These are phyloP conservation scores for Lepiota venenata DNA, from an alignment of 768 basidiomycete species.

Conservation along the genomic window DNA sequence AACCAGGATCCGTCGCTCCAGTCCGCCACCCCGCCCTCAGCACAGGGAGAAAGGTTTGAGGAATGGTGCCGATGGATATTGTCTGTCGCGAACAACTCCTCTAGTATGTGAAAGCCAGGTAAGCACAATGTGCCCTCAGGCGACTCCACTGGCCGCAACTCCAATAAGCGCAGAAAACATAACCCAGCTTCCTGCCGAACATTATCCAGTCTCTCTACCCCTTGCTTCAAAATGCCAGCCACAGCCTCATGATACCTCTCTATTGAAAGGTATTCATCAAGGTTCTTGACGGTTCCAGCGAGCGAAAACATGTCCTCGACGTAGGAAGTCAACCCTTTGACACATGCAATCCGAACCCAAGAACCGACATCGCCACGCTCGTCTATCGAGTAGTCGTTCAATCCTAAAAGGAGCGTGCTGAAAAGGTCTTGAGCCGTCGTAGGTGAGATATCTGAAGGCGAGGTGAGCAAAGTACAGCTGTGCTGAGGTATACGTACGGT, in stretches of 20 bases:
- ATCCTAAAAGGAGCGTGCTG: conserved; percentile 58
- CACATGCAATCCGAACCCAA: conserved; percentile 83
- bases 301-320: conserved; percentile 47
- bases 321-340: conserved; percentile 58
- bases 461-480: conserved; percentile 10
- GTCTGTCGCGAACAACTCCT: conserved; percentile 52
- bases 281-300: conserved; percentile 37
- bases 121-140: conserved; percentile 49
- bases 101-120: conserved; percentile 42
- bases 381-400: conserved; percentile 90
- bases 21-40: conserved; percentile 33
- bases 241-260: conserved; percentile 53
- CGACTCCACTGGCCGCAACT: conserved; percentile 39
- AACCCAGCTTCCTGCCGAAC: conserved; percentile 80
- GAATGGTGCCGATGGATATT: conserved; percentile 14
- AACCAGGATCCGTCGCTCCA: conserved; percentile 79
- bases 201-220: conserved; percentile 87
- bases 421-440: conserved; percentile 46
- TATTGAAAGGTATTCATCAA: conserved; percentile 59
- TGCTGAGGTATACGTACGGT: conserved; percentile 35
- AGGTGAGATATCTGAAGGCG: conserved; percentile 43
- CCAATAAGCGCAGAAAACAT: conserved; percentile 51
- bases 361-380: conserved; percentile 97
- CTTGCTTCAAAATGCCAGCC: conserved; percentile 79
- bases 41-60: conserved; percentile 9